A percentile compares a stretch with the other conserved stretches of the same genome.
These are phyloP conservation scores for Saccharum hybrid DNA, from an alignment of 202 grass and related monocot genomes.

Conservation along the genomic window DNA sequence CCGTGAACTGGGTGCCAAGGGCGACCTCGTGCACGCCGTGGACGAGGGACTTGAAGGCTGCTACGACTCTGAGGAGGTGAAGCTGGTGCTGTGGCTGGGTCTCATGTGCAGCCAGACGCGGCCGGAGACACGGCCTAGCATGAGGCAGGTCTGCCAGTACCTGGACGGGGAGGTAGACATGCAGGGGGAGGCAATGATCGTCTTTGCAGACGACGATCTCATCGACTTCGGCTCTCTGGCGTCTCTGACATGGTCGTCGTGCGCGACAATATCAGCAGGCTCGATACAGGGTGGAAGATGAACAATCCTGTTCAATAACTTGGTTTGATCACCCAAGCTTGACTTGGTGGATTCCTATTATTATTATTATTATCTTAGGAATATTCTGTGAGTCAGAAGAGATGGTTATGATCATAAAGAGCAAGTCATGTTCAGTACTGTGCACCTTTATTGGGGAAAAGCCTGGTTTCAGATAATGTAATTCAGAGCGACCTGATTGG, in stretches of 20 bases:
- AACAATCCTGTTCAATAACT: not conserved
- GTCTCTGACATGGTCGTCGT: conserved; percentile 46
- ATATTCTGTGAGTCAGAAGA: not conserved
- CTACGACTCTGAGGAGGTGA: conserved; percentile 31
- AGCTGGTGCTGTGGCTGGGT: conserved; percentile 52
- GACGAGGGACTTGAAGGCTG: too few relatives aligned
- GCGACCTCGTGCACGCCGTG: not conserved
- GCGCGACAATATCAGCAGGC: conserved; percentile 32
- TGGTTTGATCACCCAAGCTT: not conserved
- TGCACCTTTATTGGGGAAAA: not conserved
- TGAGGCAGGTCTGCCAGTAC: conserved; percentile 57
- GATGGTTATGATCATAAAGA: not conserved
- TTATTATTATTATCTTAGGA: not conserved
- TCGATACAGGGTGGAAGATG: conserved; percentile 33
- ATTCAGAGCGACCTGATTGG: not conserved
- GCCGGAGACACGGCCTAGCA: conserved; percentile 44
- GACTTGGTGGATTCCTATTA: not conserved
- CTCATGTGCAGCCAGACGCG: conserved; percentile 33
- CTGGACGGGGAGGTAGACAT: conserved; percentile 49
- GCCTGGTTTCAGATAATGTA: not conserved
- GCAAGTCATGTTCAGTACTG: not conserved
- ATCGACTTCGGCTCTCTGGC: conserved; percentile 18
- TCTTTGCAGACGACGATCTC: conserved; percentile 38
- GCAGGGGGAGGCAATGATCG: conserved; percentile 30
- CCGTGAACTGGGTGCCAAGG: conserved; percentile 41